Evolutionary conservation across 257 asterid genomes (phyloP), one percentile per base, ranked within the genome.

Genomic region (Euphrasia confusa): DNA sequence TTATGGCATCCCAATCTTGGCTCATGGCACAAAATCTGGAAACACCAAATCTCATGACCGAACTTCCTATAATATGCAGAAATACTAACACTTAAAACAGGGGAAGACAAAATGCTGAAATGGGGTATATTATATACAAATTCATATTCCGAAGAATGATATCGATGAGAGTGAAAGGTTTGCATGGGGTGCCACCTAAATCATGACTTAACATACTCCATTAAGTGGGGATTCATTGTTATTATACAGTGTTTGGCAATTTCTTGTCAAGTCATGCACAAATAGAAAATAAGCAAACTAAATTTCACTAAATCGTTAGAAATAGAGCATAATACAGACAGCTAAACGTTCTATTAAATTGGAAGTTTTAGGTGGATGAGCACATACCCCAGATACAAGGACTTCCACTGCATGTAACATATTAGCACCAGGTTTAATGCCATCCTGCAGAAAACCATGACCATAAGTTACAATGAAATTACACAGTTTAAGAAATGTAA

Each of bases 371-470:
- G 74, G 65, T 32, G 63, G 65, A 27, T 64, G 58, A 66, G 73
- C 59, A 75, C 87, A 55, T 73, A 93, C 99, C 96, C 88, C 95
- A 55, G 95, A 89, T 21, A 87, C 94, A 71, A 93, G 99, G 78
- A 81, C 92, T 79, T 93, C 94, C 63, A 89, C 89, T 7, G 99
- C 97, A 79, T 81, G 90, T 75, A 89, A 78, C 65, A 93, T 78
- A 81, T 85, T 93, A 72, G 87, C 95, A 80, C 99, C 99, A 64
- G 94, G 86, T 71, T 68, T 72, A 66, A 93, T 77, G 58, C 84
- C 96, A 79, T 87, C 99, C 96, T 93, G 94, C 72, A 76, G 65
- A 71, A 40, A 76, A 70, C 59, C 40, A 70, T 3, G 59, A 58
- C 71, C 67, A 62, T 77, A 57, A 78, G 77, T 67, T 28, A 33